phyloP scores from a whole-genome alignment of 305 asterid genomes.

The Fraxinus latifolia region DNA sequence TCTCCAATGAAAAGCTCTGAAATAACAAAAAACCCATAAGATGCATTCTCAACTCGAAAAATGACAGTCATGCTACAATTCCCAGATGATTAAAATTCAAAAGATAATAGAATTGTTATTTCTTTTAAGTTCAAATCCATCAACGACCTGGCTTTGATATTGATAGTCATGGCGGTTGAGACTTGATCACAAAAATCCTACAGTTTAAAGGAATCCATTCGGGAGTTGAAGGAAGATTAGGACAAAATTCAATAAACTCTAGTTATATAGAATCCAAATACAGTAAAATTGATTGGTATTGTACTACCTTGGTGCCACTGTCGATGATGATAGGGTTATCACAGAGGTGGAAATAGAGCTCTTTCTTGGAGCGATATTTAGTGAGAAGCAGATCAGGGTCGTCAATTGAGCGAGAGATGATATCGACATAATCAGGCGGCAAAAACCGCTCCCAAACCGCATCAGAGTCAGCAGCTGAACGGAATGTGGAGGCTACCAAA shows the following conservation, averaged over 20 bases:
- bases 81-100: neutral
- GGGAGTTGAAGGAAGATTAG: neutral
- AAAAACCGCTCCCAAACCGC: conserved; percentile 68
- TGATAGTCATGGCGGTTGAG: neutral
- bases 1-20: conserved; percentile 54
- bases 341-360: conserved; percentile 30
- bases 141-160: neutral
- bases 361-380: conserved; percentile 47
- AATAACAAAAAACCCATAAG: conserved; percentile 1
- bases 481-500: conserved; percentile 48
- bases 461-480: conserved; percentile 64
- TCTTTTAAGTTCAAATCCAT: neutral
- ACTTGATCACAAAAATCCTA: neutral
- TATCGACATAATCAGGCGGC: conserved; percentile 62
- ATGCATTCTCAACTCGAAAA: neutral
- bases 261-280: neutral
- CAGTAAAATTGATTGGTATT: neutral
- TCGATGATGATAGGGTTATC: conserved; percentile 51
- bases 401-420: conserved; percentile 20
- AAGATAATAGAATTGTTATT: neutral
- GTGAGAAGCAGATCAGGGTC: conserved; percentile 27
- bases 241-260: neutral
- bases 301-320: conserved; percentile 50
- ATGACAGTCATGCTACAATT: neutral
- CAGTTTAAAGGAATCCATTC: neutral